Conservation (phyloP, 2,329 filamentous ascomycete genomes). For the Reticulascus tulasneorum region DNA sequence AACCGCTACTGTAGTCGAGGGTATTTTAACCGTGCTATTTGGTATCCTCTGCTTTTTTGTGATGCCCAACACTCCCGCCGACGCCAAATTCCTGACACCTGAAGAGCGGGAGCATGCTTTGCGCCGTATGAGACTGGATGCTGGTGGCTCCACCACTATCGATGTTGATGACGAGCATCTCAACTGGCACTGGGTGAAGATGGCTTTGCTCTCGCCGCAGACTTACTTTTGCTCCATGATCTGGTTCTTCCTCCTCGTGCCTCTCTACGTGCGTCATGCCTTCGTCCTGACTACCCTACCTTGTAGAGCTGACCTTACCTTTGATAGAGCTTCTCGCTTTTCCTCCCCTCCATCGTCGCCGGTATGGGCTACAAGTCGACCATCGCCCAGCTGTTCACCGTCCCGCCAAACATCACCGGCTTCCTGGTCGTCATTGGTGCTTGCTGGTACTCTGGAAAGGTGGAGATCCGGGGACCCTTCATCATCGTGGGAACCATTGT, state of each 20-base stretch:
- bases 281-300: constrained; percentile 13
- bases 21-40: constrained; percentile 55
- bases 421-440: constrained; percentile 27
- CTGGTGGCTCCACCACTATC: constrained; percentile 17
- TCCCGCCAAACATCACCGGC: constrained; percentile 27
- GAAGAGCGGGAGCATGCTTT: constrained; percentile 18
- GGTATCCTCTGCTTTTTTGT: constrained; percentile 54
- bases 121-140: constrained; percentile 18
- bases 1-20: constrained; percentile 38
- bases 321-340: constrained; percentile 35
- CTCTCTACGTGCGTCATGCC: constrained; percentile 22
- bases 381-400: constrained; percentile 24
- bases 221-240: constrained; percentile 20
- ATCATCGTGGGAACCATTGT: constrained; percentile 25
- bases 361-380: constrained; percentile 18
- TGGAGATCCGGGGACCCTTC: constrained; percentile 25
- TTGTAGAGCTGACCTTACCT: constrained; percentile 11
- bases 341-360: constrained; percentile 27
- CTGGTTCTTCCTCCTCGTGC: constrained; percentile 22
- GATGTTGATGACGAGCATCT: constrained; percentile 32
- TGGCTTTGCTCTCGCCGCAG: constrained; percentile 24
- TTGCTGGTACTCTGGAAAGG: constrained; percentile 26
- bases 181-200: constrained; percentile 35
- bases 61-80: constrained; percentile 21
- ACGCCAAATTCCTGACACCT: constrained; percentile 20